Base-by-base conservation (phyloP, 805 yeast species). In the Trichomonascus vanleenenianus region DNA sequence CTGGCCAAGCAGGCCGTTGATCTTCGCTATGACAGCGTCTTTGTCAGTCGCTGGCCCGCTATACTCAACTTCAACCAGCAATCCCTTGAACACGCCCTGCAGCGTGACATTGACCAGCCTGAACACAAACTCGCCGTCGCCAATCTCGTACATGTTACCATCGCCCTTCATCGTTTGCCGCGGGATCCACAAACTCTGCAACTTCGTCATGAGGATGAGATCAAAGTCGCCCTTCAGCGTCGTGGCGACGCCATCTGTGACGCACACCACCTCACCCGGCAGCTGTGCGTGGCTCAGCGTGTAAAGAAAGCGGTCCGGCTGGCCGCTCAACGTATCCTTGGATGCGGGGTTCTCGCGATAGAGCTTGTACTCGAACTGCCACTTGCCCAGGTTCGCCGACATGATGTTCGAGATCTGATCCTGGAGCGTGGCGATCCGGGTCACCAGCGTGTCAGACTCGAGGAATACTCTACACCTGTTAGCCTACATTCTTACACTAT, bases 161-260 rank as follows among this genome's bases (percentile, higher is more conserved):
- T 83, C 89, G 1, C 91, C 93, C 55, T 77, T 75, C 42, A 84
- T 72, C 8, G 75, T 68, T 60, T 85, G 95, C 49, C 85, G 68
- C 38, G 76, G 70, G 0, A 70, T 64, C 95, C 95, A 85, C 42
- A 81, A 59, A 51, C 85, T 76, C 57, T 79, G 83, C 44, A 85
- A 61, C 55, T 83, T 81, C 30, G 72, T 71, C 16, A 67, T 67
- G 2, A 81, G 59, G 38, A 85, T 70, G 32, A 61, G 57, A 42
- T 79, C 85, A 55, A 83, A 74, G 20, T 74, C 69, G 48, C 81
- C 85, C 44, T 72, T 73, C 43, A 76, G 54, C 1, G 80, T 79
- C 0, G 75, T 44, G 32, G 58, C 56, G 40, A 57, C 47, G 39
- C 56, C 56, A 38, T 65, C 52, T 35, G 61, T 50, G 40, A 61